These are phyloP conservation scores for Chaetomium sp. DNA, from an alignment of 2,329 filamentous ascomycete species.

Conservation along the genomic window DNA sequence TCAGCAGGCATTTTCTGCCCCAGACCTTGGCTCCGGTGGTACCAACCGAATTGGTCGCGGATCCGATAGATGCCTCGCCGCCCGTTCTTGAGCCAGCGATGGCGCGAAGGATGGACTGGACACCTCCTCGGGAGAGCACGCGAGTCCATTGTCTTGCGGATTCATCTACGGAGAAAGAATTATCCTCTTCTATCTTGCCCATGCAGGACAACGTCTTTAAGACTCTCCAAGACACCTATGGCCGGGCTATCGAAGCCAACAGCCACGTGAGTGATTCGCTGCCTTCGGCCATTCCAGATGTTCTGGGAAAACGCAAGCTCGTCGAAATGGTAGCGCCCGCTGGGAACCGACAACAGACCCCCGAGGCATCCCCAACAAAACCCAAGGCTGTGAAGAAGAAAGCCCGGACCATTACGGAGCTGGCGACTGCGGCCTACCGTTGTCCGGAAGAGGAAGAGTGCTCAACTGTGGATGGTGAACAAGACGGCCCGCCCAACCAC, in stretches of 20 bases:
- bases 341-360: slow-evolving; percentile 33
- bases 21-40: slow-evolving; percentile 2
- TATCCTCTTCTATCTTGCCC: slow-evolving; percentile 29
- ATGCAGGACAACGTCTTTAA: slow-evolving; percentile 45
- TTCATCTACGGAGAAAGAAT: slow-evolving; percentile 40
- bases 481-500: slow-evolving; percentile 50
- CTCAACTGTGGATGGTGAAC: slow-evolving; percentile 32
- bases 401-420: slow-evolving; percentile 73
- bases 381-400: slow-evolving; percentile 66
- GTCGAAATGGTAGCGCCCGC: slow-evolving; percentile 52
- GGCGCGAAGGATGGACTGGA: slow-evolving; percentile 65
- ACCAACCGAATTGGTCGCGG: slow-evolving; percentile 27
- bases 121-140: slow-evolving; percentile 55
- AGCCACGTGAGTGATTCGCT: slow-evolving; percentile 10
- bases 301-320: slow-evolving; percentile 58
- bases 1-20: slow-evolving; percentile 41
- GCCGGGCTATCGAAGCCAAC: slow-evolving; percentile 38
- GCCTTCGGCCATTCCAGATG: slow-evolving; percentile 31
- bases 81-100: slow-evolving; percentile 53
- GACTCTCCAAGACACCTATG: slow-evolving; percentile 48
- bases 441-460: slow-evolving; percentile 43
- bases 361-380: slow-evolving; percentile 45
- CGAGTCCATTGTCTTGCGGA: slow-evolving; percentile 35
- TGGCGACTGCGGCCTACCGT: slow-evolving; percentile 72
- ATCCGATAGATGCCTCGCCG: slow-evolving; percentile 37